Base-by-base conservation (phyloP, 2,329 filamentous ascomycete species). In the Verticillium tricorpus region DNA sequence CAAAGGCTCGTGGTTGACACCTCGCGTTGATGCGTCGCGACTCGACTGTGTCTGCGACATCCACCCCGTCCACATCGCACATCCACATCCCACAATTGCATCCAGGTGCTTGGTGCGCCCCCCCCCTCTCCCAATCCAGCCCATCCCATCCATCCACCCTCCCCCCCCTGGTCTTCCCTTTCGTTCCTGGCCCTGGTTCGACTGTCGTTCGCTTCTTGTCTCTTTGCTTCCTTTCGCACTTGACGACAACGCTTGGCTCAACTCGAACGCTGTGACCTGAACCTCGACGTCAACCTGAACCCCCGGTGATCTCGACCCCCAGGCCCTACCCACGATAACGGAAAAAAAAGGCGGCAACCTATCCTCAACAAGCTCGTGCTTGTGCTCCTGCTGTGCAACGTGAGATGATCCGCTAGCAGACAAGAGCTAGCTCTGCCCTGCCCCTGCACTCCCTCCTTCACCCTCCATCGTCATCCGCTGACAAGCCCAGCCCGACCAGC, bases 191-290 rank as follows among this genome's bases (percentile, higher is more conserved):
- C 40, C 40, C 40, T 25, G 40, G n/a, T 50, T 50, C 19, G 12
- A 50, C 40, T 50, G 40, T 50, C 40, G 40, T 50, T 50, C 40
- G 6, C 40, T 50, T 50, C 40, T 25, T 50, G 40, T 50, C n/a
- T 50, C 40, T 50, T 50, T 50, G 19, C 40, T 12, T 50, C n/a
- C 19, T 25, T 45, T 22, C 19, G 40, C 19, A 50, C 40, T 50
- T n/a, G 40, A 50, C 8, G n/a, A 50, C 40, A n/a, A 50, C 40
- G 40, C 40, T 50, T 50, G 40, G n/a, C 40, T n/a, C n/a, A 50
- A 50, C 59, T 74, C 14, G 54, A 68, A 14, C 63, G 56, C 4
- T 74, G 76, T 50, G 70, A 69, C 5, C 65, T 76, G 50, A 40
- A 64, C 2, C 67, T 75, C 5, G 73, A 74, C 7, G 69, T 72